Evolutionary conservation across 208 protist genomes (phyloP), one percentile per base, ranked within the genome.

Genomic region (Kentomonas sorsogonicus): DNA sequence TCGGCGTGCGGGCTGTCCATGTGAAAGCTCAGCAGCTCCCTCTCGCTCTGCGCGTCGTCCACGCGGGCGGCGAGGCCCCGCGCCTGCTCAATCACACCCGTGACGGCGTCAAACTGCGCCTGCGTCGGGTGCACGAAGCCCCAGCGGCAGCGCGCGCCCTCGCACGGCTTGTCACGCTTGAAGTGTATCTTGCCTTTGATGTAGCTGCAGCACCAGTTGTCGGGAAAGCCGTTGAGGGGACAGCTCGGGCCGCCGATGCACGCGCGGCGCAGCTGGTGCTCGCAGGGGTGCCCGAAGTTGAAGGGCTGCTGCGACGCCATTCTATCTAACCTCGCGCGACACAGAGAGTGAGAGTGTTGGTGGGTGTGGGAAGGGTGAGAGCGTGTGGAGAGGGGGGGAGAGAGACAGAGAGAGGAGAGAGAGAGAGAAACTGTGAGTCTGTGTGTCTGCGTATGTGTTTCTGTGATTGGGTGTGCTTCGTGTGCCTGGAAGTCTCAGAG

Each of bases 171-270:
- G 55, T 94, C 87, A n/a, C 87, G 78, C 65, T 91, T 91, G 47
- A 94, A 94, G 62, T 91, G 89, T 27, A 94, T 94, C 57, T 94
- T 94, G 0, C 87, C 87, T 47, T 94, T 94, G 55, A 94, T 89
- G 45, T 79, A 94, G 53, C 83, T 91, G 61, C 87, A 94, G 68
- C 87, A 94, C 84, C 87, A 94, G 20, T 57, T 74, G 63, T 94
- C 83, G 0, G 87, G 87, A 65, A 89, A 94, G 10, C 87, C 87
- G 68, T 91, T 86, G 13, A 94, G 72, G 0, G 87, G 87, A 57
- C 87, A 94, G 66, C 82, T 91, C 0, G 61, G 66, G 18, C 87
- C 87, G 15, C 87, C 87, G 41, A 94, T 94, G 60, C 87, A 94
- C 34, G 76, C 69, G 3, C 87, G 79, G 18, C 82, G 78, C 26